A percentile compares a stretch with the other conserved stretches of the same genome.
These are phyloP conservation scores for Xylariales sp. DNA, from an alignment of 2,329 filamentous ascomycete genomes.

Conservation along the genomic window DNA sequence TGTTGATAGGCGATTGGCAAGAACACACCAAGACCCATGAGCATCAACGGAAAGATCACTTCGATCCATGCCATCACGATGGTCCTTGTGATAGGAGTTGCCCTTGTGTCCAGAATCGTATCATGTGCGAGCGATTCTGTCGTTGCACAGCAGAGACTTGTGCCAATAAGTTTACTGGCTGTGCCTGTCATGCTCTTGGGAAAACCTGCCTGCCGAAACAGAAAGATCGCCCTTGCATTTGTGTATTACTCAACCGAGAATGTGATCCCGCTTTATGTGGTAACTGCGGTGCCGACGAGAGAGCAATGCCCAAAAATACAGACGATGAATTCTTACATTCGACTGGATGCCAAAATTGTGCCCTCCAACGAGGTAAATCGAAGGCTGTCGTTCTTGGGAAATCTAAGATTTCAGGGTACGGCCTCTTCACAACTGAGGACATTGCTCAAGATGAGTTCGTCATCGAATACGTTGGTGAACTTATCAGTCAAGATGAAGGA, in stretches of 20 bases:
- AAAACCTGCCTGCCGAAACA: slow-evolving; percentile 68
- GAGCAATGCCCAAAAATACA: slow-evolving; percentile 75
- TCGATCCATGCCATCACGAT: slow-evolving; percentile 75
- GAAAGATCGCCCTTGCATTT: slow-evolving; percentile 74
- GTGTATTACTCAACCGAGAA: slow-evolving; percentile 77
- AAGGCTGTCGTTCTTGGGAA: slow-evolving; percentile 76
- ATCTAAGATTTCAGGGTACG: slow-evolving; percentile 79
- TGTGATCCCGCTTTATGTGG: slow-evolving; percentile 82
- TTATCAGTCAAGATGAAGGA: slow-evolving; percentile 76
- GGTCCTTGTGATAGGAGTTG: slow-evolving; percentile 74
- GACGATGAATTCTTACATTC: slow-evolving; percentile 67
- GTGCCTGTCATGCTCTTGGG: slow-evolving; percentile 71
- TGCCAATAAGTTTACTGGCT: slow-evolving; percentile 73
- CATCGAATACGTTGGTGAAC: slow-evolving; percentile 83
- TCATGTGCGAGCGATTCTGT: slow-evolving; percentile 81
- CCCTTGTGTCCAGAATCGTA: slow-evolving; percentile 68
- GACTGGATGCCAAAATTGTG: slow-evolving; percentile 76
- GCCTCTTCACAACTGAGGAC: slow-evolving; percentile 77
- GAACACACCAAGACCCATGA: slow-evolving; percentile 66
- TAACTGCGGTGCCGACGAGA: slow-evolving; percentile 74
- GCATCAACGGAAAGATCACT: slow-evolving; percentile 66
- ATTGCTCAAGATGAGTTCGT: slow-evolving; percentile 78
- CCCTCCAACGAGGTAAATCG: slow-evolving; percentile 73
- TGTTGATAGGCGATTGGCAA: slow-evolving; percentile 65
- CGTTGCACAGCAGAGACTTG: slow-evolving; percentile 69